Percentiles rank a stretch among this genome's conserved stretches.
Conservation (phyloP, 1,284 basidiomycete genomes). For the Sanghuangporus sanghuang region DNA sequence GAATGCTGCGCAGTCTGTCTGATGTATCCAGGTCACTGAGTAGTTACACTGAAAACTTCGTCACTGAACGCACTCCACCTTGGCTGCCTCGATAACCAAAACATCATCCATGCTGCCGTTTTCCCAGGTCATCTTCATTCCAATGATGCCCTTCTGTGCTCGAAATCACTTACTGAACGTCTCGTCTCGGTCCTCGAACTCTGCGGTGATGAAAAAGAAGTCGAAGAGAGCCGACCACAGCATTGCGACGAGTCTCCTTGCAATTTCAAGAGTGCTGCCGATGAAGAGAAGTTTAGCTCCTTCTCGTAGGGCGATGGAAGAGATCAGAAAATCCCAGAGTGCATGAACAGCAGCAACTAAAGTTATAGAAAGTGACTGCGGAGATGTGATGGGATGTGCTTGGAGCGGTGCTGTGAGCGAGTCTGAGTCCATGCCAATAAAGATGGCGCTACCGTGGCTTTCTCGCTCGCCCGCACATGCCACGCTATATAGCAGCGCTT, state of each 20-base stretch:
- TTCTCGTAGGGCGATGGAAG: conserved; percentile 50
- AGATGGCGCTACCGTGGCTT: too few relatives aligned
- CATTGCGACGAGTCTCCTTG: conserved; percentile 39
- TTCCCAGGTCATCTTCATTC: not conserved
- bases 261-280: conserved; percentile 55
- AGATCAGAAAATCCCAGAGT: conserved; percentile 22
- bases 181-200: conserved; percentile 52
- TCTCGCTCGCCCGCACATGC: too few relatives aligned
- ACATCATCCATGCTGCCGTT: conserved; percentile 54
- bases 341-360: not conserved
- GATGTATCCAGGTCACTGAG: conserved; percentile 2
- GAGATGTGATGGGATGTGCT: not conserved
- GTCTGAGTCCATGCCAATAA: too few relatives aligned
- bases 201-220: conserved; percentile 58
- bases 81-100: conserved; percentile 53
- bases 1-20: conserved; percentile 42
- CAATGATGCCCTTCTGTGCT: not conserved
- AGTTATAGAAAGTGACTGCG: not conserved
- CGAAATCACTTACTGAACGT: conserved; percentile 45
- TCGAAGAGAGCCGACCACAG: conserved; percentile 41
- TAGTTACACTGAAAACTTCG: not conserved
- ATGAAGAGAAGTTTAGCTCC: conserved; percentile 59
- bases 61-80: conserved; percentile 34
- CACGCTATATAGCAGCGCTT: too few relatives aligned
- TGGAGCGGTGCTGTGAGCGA: too few relatives aligned